Evolutionary conservation across 129 eudicot genomes (phyloP), one percentile per base, ranked within the genome.

Genomic region (Arctium minus): DNA sequence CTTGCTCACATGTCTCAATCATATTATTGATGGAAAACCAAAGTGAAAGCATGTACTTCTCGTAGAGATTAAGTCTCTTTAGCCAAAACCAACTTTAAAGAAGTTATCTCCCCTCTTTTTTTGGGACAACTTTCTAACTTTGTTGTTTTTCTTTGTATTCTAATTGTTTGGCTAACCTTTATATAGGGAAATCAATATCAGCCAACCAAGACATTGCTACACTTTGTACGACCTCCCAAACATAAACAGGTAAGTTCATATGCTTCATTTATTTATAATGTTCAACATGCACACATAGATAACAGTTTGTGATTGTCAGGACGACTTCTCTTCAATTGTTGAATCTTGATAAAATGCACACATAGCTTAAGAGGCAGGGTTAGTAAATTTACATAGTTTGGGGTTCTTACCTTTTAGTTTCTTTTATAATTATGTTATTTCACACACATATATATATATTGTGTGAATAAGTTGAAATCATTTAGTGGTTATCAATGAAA

Each of bases 31-130:
- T 73, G 93, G 97, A 75, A 93, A 92, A 84, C 89, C 97, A 72
- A 92, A 88, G 85, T 90, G 90, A 42, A 92, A 92, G 78, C 97
- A 92, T 81, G 97, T 87, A 50, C 90, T 92, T n/a, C 92, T 89
- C 44, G 68, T 92, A 38, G 97, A 92, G 88, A 92, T 92, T 74
- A 92, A 89, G 97, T 93, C 89, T 56, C 15, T 13, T 56, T 15
- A 70, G 35, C 5, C 13, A 11, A 69, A 30, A n/a, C n/a, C n/a
- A n/a, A n/a, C n/a, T n/a, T n/a, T n/a, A n/a, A n/a, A n/a, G n/a
- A n/a, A n/a, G n/a, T n/a, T n/a, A n/a, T n/a, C n/a, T n/a, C n/a
- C n/a, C n/a, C n/a, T n/a, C n/a, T n/a, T n/a, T n/a, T n/a, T 22
- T 27, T 72, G n/a, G 13, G 56, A 39, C 74, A 72, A 29, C 9